A percentile compares a stretch with the other conserved stretches of the same genome.
Conservation (phyloP, 768 basidiomycete species). For the Leccinum imitatum region DNA sequence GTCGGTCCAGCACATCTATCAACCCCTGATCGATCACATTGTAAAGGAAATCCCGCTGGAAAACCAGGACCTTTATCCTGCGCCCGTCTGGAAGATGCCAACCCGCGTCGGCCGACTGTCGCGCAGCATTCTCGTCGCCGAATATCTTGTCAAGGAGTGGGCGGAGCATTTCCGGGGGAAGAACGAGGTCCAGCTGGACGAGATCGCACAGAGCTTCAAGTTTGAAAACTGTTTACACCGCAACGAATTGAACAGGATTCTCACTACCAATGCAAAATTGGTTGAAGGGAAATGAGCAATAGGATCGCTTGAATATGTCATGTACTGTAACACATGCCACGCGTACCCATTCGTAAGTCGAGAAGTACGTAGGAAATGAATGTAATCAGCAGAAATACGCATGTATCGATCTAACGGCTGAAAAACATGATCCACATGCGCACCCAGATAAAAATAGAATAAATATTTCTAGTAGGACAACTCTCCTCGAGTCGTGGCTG, state of each 20-base stretch:
- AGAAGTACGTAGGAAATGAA: background rate
- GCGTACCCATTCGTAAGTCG: background rate
- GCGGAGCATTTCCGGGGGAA: conserved; percentile 65
- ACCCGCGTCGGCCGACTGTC: conserved; percentile 57
- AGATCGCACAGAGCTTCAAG: conserved; percentile 71
- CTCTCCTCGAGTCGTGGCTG: background rate
- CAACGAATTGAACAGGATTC: conserved; percentile 59
- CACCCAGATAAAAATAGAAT: background rate
- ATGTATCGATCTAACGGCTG: background rate
- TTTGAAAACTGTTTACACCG: conserved; percentile 69
- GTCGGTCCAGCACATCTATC: conserved; percentile 55
- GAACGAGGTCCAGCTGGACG: conserved; percentile 61
- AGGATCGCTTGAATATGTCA: background rate
- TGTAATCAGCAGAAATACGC: background rate
- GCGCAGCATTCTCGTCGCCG: conserved; percentile 66
- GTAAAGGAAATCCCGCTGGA: conserved; percentile 50
- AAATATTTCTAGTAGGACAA: background rate
- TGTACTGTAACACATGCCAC: background rate
- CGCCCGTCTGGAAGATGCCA: conserved; percentile 61
- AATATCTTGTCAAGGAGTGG: conserved; percentile 73
- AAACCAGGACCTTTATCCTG: conserved; percentile 58
- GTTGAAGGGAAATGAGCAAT: background rate
- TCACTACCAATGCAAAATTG: conserved; percentile 41
- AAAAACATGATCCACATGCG: background rate
- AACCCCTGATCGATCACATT: conserved; percentile 65